A percentile compares a stretch with the other conserved stretches of the same genome.
Conservation (phyloP, 176 grass and related monocot species). For the Rhynchospora breviuscula region DNA sequence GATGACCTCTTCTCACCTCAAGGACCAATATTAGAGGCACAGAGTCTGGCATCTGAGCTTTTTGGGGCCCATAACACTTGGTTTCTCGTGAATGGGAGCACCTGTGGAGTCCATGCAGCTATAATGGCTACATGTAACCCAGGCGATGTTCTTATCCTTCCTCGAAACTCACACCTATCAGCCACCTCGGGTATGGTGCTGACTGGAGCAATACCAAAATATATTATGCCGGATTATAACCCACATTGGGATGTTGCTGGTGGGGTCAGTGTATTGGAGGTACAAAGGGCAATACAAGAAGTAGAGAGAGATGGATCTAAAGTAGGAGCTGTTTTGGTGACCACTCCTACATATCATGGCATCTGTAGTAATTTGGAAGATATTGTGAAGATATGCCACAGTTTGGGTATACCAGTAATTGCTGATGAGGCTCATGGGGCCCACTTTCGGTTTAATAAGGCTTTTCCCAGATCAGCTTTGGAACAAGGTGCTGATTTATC, state of each 20-base stretch:
- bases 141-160: constrained; percentile 50
- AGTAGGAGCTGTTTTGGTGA: constrained; percentile 67
- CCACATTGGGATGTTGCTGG: constrained; percentile 68
- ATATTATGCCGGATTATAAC: constrained; percentile 77
- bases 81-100: constrained; percentile 81
- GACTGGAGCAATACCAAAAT: constrained; percentile 61
- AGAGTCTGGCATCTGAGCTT: constrained; percentile 39
- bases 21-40: constrained; percentile 68
- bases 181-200: constrained; percentile 68
- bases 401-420: constrained; percentile 57
- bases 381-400: constrained; percentile 44
- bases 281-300: constrained; percentile 48
- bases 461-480: constrained; percentile 57
- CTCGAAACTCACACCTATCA: constrained; percentile 78
- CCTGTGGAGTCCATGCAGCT: constrained; percentile 79
- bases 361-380: constrained; percentile 72
- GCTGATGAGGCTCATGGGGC: constrained; percentile 82
- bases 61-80: constrained; percentile 75
- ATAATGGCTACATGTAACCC: constrained; percentile 83
- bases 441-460: constrained; percentile 58
- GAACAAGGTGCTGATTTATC: constrained; percentile 75
- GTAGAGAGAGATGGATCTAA: constrained; percentile 36
- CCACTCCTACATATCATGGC: constrained; percentile 85
- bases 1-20: constrained; percentile 80
- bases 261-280: constrained; percentile 43